phyloP scores from a whole-genome alignment of 164 flowering plant genomes.

The Saururus chinensis region DNA sequence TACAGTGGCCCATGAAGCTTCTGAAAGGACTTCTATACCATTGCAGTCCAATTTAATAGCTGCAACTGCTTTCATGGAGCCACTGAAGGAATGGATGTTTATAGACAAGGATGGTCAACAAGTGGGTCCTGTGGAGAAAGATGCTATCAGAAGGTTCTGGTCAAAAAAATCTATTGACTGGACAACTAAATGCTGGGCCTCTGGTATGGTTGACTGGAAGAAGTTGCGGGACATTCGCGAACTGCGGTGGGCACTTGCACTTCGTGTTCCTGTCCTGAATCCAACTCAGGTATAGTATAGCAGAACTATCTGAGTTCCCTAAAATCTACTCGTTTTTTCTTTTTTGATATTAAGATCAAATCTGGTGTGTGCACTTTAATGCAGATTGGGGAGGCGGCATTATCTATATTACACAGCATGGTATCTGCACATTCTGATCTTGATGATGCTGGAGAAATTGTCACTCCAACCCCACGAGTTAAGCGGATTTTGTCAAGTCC shows the following conservation, averaged over 20 bases:
- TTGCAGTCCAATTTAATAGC: constrained; percentile 94
- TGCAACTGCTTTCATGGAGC: constrained; percentile 98
- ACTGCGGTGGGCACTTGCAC: constrained; percentile 88
- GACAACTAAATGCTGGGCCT: constrained; percentile 88
- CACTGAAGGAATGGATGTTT: constrained; percentile 90
- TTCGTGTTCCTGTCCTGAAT: constrained; percentile 87
- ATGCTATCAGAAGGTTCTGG: constrained; percentile 93
- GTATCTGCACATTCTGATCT: constrained; percentile 97
- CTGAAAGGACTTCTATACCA: constrained; percentile 94
- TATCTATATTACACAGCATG: constrained; percentile 89
- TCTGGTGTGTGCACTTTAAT: constrained; percentile 1
- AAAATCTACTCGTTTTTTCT: background rate
- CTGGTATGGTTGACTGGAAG: constrained; percentile 97
- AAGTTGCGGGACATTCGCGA: constrained; percentile 93
- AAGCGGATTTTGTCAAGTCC: constrained; percentile 91
- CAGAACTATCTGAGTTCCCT: background rate
- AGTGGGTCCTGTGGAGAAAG: constrained; percentile 95
- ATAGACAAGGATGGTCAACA: constrained; percentile 72
- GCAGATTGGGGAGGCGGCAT: constrained; percentile 93
- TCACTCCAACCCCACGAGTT: constrained; percentile 97
- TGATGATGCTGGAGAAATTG: constrained; percentile 99
- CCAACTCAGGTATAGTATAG: constrained; percentile 59
- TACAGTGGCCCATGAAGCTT: constrained; percentile 87
- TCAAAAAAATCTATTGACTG: constrained; percentile 84
- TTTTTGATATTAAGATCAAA: no score